phyloP scores from a whole-genome alignment of 805 yeast species.

The Starmerella vaccinii region DNA sequence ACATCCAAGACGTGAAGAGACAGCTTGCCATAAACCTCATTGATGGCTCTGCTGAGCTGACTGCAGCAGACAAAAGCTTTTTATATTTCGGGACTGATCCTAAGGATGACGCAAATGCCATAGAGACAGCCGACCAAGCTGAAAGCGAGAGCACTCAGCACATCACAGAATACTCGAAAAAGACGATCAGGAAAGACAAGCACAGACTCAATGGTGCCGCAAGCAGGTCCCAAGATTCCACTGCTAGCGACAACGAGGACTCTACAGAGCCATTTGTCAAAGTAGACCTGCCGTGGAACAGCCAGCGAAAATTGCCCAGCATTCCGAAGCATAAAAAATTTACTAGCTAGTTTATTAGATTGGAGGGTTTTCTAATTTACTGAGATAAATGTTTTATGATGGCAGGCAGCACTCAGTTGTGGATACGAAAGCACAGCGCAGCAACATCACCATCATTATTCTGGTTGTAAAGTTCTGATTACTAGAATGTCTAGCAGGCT shows the following conservation, averaged over 20 bases:
- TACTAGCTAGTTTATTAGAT: neutral
- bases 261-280: neutral
- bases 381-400: too few relatives aligned
- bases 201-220: too few relatives aligned
- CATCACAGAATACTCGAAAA: too few relatives aligned
- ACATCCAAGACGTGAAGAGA: constrained; percentile 33
- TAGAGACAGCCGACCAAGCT: neutral
- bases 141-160: too few relatives aligned
- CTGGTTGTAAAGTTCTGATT: too few relatives aligned
- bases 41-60: constrained; percentile 19
- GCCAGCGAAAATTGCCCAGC: neutral
- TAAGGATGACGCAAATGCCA: neutral
- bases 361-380: too few relatives aligned
- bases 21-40: constrained; percentile 29
- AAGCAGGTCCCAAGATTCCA: too few relatives aligned
- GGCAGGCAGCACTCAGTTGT: too few relatives aligned
- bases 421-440: too few relatives aligned
- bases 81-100: constrained; percentile 19
- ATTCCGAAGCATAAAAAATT: neutral
- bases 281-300: neutral
- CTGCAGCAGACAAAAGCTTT: constrained; percentile 59
- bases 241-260: neutral
- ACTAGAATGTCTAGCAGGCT: too few relatives aligned
- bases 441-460: too few relatives aligned
- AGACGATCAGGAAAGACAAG: too few relatives aligned